Percentiles rank a stretch among this genome's conserved stretches.
These are phyloP conservation scores for Colletotrichum theobromicola DNA, from an alignment of 2,329 filamentous ascomycete species.

Conservation along the genomic window DNA sequence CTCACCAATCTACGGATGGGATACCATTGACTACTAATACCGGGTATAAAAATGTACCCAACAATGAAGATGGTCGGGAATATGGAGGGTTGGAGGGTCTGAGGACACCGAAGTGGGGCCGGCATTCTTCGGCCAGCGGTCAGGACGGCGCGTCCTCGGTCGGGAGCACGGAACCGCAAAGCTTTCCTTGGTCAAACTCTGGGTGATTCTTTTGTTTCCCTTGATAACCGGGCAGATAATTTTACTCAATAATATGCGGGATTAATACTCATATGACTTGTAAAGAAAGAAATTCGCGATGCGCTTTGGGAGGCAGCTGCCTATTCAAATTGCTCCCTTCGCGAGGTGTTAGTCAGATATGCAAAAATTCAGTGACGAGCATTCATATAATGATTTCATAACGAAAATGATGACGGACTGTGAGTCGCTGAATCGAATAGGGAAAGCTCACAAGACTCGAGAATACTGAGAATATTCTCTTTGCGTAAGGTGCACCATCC, in stretches of 20 bases:
- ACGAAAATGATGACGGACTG: too few relatives aligned
- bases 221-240: too few relatives aligned
- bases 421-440: too few relatives aligned
- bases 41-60: background rate
- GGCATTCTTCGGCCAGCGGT: background rate
- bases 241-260: too few relatives aligned
- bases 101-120: background rate
- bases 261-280: background rate
- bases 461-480: too few relatives aligned
- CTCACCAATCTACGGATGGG: background rate
- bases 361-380: too few relatives aligned
- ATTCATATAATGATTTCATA: too few relatives aligned
- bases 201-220: background rate
- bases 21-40: background rate
- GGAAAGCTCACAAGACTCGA: too few relatives aligned
- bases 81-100: background rate
- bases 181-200: background rate
- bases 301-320: background rate
- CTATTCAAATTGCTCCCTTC: too few relatives aligned
- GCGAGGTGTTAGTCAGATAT: too few relatives aligned
- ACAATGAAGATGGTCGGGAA: background rate
- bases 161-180: background rate
- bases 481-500: too few relatives aligned
- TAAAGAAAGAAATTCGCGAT: background rate
- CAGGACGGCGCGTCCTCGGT: background rate